A percentile compares a stretch with the other conserved stretches of the same genome.
Conservation (phyloP, 2,329 filamentous ascomycete species). For the Aurifilum marmelostoma region DNA sequence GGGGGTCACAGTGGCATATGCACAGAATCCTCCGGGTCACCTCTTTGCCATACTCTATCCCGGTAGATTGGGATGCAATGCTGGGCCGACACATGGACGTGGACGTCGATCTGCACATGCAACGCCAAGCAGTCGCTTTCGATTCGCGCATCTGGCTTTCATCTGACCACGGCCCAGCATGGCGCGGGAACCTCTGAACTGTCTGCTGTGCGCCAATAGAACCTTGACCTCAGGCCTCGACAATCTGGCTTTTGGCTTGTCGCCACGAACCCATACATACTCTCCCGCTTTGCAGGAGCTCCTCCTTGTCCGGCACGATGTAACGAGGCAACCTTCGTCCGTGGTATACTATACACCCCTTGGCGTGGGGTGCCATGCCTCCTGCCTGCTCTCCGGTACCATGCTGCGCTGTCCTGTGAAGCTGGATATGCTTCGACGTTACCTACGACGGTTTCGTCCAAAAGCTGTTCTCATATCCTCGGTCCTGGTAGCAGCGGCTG, state of each 20-base stretch:
- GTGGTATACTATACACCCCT: neutral
- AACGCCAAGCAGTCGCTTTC: neutral
- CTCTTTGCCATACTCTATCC: neutral
- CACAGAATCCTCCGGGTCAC: slow-evolving; percentile 11
- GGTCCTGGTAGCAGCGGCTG: neutral
- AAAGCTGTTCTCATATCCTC: neutral
- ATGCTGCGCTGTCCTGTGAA: no score
- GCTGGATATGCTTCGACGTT: neutral
- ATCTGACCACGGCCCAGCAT: neutral
- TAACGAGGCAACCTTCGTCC: slow-evolving; percentile 14
- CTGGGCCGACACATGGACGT: neutral
- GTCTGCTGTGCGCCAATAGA: neutral
- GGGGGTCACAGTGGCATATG: slow-evolving; percentile 2
- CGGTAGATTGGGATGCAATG: slow-evolving; percentile 1
- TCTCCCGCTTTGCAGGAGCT: slow-evolving; percentile 9
- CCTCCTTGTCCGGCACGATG: slow-evolving; percentile 9
- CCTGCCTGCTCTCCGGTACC: neutral
- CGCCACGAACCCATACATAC: slow-evolving; percentile 2
- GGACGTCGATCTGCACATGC: slow-evolving; percentile 8
- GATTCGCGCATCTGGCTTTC: neutral
- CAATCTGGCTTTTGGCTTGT: slow-evolving; percentile 17
- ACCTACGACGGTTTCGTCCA: neutral
- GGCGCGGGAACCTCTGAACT: neutral
- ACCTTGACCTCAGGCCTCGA: slow-evolving; percentile 2
- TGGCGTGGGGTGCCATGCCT: neutral